Evolutionary conservation across 2,329 filamentous ascomycete species (phyloP).

Genomic region (Purpureocillium takamizusanense): DNA sequence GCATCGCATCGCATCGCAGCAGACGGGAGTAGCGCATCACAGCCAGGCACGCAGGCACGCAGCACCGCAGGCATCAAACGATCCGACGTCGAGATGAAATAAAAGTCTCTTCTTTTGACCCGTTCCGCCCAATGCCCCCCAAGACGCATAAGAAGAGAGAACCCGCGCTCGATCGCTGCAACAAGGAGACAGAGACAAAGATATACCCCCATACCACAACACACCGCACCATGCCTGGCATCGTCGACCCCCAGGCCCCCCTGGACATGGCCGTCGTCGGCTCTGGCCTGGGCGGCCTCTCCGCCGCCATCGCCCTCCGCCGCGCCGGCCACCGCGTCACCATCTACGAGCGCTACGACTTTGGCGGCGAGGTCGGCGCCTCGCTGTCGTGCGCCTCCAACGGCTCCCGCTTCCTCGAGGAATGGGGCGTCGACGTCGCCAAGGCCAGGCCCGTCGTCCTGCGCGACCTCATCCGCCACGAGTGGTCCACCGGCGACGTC

Average conservation of each 20-base stretch:
- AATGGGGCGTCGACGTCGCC: conserved; percentile 51
- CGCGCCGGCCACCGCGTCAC: conserved; percentile 34
- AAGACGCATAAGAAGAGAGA: background rate
- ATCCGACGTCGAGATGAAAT: background rate
- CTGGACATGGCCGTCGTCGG: conserved; percentile 28
- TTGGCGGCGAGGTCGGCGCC: conserved; percentile 55
- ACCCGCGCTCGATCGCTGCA: background rate
- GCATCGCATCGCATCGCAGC: too few relatives aligned
- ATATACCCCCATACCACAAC: background rate
- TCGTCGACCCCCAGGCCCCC: background rate
- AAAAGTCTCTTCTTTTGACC: background rate
- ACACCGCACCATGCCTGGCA: conserved; percentile 1
- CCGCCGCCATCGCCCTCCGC: conserved; percentile 28
- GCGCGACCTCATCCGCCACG: conserved; percentile 50
- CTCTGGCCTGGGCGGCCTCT: conserved; percentile 29
- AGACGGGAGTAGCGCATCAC: too few relatives aligned
- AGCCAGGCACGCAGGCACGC: too few relatives aligned
- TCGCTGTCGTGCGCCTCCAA: conserved; percentile 56
- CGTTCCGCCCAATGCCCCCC: background rate
- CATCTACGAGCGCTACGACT: conserved; percentile 54
- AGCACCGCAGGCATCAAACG: too few relatives aligned
- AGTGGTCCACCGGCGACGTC: conserved; percentile 54
- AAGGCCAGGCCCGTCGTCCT: conserved; percentile 53
- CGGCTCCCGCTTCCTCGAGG: conserved; percentile 52
- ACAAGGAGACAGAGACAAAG: background rate